A percentile compares a stretch with the other conserved stretches of the same genome.
These are phyloP conservation scores for Cupressus sempervirens DNA, from an alignment of 75 land plant genomes.

Conservation along the genomic window DNA sequence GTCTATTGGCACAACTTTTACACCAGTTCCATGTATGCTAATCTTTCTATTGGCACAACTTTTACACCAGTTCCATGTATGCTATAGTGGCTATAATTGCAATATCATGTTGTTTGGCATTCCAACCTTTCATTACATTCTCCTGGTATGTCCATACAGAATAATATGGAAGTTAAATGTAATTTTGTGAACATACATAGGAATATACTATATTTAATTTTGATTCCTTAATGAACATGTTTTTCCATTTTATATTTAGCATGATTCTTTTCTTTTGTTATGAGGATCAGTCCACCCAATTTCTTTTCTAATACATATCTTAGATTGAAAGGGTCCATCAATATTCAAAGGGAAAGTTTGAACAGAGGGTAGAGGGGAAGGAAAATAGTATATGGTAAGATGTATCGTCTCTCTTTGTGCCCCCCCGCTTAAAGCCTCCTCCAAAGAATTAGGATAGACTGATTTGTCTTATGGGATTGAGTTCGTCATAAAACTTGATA, in stretches of 20 bases:
- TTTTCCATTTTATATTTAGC: neutral
- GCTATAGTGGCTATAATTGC: conserved; percentile 10
- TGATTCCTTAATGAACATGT: neutral
- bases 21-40: conserved; percentile 44
- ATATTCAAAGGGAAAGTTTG: too few relatives aligned
- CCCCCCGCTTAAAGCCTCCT: too few relatives aligned
- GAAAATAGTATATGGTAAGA: too few relatives aligned
- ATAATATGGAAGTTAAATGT: neutral
- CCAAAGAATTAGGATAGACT: too few relatives aligned
- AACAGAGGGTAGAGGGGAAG: neutral
- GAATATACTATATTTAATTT: neutral
- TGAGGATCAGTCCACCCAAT: neutral
- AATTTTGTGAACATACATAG: neutral
- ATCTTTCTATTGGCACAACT: too few relatives aligned
- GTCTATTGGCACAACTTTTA: conserved; percentile 49
- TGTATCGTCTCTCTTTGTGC: too few relatives aligned
- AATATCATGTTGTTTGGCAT: neutral
- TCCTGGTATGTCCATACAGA: neutral
- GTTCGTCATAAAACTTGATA: too few relatives aligned
- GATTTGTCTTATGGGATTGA: too few relatives aligned
- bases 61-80: conserved; percentile 47
- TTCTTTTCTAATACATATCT: neutral
- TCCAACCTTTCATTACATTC: neutral
- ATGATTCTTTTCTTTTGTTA: neutral
- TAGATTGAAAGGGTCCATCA: too few relatives aligned